phyloP scores from a whole-genome alignment of 495 filamentous ascomycete genomes.

The Sordaria brevicollis region DNA sequence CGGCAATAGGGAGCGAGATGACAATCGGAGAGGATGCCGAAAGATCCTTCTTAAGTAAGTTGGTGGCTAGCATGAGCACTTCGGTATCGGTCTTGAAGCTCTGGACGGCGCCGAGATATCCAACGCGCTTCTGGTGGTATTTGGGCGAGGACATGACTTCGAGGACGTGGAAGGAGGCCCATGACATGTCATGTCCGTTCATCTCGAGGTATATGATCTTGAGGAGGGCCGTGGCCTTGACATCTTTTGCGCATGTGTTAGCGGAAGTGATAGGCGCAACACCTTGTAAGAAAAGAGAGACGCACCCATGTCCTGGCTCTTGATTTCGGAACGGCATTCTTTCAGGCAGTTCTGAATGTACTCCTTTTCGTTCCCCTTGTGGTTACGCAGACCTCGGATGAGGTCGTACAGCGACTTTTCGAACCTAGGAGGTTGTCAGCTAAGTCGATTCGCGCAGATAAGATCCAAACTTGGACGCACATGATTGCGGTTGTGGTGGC shows the following conservation, averaged over 20 bases:
- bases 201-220: conserved; percentile 97
- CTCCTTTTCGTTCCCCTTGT: conserved; percentile 86
- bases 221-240: conserved; percentile 89
- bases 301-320: conserved; percentile 82
- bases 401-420: conserved; percentile 99
- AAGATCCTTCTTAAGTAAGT: conserved; percentile 95
- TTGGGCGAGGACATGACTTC: conserved; percentile 97
- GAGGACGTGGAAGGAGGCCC: conserved; percentile 95
- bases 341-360: conserved; percentile 84
- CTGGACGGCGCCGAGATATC: conserved; percentile 93
- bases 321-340: conserved; percentile 90
- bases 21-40: conserved; percentile 59
- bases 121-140: conserved; percentile 88
- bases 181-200: conserved; percentile 99
- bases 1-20: conserved; percentile 74
- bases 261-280: neutral
- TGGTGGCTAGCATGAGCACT: conserved; percentile 94
- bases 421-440: conserved; percentile 57
- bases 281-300: neutral
- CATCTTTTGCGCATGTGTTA: conserved; percentile 44
- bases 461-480: conserved; percentile 5
- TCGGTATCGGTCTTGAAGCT: conserved; percentile 94
- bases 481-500: conserved; percentile 6
- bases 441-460: neutral
- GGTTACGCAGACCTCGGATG: conserved; percentile 85